A percentile compares a stretch with the other conserved stretches of the same genome.
phyloP scores from a whole-genome alignment of 805 yeast genomes.

The Gaillardinia entomophila region DNA sequence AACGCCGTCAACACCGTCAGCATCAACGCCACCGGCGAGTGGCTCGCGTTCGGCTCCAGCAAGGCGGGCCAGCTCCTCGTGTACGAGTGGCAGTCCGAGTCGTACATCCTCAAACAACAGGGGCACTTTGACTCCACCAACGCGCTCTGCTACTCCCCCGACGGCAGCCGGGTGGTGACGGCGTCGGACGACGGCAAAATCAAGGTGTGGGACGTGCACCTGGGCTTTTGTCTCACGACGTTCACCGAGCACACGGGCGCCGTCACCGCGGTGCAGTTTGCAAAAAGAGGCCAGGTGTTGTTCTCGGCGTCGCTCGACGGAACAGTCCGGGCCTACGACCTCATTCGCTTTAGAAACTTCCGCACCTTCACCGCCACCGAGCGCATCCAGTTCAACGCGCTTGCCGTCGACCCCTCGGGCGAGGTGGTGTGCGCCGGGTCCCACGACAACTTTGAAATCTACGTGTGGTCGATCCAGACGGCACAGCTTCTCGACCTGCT shows the following conservation, averaged over 20 bases:
- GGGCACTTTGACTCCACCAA: slow-evolving; percentile 94
- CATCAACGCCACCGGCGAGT: slow-evolving; percentile 83
- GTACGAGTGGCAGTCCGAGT: slow-evolving; percentile 98
- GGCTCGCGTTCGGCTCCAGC: slow-evolving; percentile 94
- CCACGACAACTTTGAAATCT: slow-evolving; percentile 80
- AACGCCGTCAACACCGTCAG: slow-evolving; percentile 78
- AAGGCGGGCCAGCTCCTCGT: slow-evolving; percentile 90
- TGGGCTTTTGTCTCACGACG: slow-evolving; percentile 91
- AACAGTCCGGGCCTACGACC: slow-evolving; percentile 96
- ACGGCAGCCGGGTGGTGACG: slow-evolving; percentile 86
- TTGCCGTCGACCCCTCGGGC: slow-evolving; percentile 96
- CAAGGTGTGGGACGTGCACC: slow-evolving; percentile 89
- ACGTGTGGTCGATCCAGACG: slow-evolving; percentile 97
- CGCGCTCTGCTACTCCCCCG: slow-evolving; percentile 83
- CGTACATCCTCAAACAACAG: slow-evolving; percentile 91
- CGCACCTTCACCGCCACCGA: slow-evolving; percentile 90
- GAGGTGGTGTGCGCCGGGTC: slow-evolving; percentile 96
- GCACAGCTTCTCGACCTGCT: slow-evolving; percentile 83
- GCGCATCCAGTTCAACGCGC: slow-evolving; percentile 76
- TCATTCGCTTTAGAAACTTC: slow-evolving; percentile 87
- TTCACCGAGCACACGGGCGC: slow-evolving; percentile 87
- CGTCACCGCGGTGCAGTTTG: slow-evolving; percentile 82
- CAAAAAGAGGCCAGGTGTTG: slow-evolving; percentile 83
- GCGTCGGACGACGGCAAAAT: slow-evolving; percentile 96
- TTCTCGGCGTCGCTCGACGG: slow-evolving; percentile 94